These are phyloP conservation scores for Fusarium xyrophilum DNA, from an alignment of 2,329 filamentous ascomycete species.

Conservation along the genomic window DNA sequence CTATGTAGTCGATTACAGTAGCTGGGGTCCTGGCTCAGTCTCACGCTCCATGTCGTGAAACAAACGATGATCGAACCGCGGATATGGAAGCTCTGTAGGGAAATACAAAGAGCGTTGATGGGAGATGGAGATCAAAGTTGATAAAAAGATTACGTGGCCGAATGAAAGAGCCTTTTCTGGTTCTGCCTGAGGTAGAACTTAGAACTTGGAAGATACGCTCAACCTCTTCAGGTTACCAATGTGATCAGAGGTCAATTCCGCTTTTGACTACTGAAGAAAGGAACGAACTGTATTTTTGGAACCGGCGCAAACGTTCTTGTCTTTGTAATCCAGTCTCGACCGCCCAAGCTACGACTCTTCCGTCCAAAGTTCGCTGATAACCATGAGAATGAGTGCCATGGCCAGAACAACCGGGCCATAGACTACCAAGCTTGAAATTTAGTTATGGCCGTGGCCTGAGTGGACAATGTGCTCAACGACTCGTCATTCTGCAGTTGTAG, in stretches of 20 bases:
- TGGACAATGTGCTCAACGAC: constrained; percentile 4
- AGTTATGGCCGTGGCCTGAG: neutral
- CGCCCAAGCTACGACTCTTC: neutral
- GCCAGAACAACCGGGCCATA: neutral
- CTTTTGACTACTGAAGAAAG: constrained; percentile 7
- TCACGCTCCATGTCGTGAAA: constrained; percentile 1
- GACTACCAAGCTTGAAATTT: neutral
- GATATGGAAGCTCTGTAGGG: neutral
- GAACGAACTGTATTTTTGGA: constrained; percentile 4
- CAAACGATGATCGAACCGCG: neutral
- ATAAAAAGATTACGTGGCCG: neutral
- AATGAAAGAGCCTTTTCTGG: neutral
- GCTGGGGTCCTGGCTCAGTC: neutral
- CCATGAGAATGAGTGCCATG: neutral
- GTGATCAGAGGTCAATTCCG: neutral
- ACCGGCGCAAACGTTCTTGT: neutral
- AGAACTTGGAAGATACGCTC: constrained; percentile 2
- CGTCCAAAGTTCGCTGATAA: neutral
- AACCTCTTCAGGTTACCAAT: neutral
- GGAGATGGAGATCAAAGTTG: neutral
- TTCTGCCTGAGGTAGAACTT: constrained; percentile 1
- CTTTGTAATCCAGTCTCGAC: neutral
- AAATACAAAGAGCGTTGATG: neutral
- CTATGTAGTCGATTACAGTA: neutral
- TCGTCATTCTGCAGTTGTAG: neutral